Evolutionary conservation across 2,329 filamentous ascomycete species (phyloP).

Genomic region (Lecanoromycetidae sp.): DNA sequence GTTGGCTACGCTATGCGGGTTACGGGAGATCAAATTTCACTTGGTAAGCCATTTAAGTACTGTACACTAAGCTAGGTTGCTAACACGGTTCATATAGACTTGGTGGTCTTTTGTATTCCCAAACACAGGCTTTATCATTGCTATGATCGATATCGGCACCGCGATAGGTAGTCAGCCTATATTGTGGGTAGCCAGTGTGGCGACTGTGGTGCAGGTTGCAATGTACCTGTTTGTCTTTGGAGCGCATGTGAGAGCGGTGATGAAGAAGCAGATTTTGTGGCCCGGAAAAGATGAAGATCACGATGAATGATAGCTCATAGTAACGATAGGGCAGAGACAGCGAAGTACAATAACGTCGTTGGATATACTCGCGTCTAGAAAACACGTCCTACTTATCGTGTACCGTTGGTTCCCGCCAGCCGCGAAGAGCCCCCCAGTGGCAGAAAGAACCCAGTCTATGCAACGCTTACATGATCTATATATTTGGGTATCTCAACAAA

Average conservation of each 20-base stretch:
- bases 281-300: constrained; percentile 49
- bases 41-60: constrained; percentile 24
- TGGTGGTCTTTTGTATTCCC: constrained; percentile 59
- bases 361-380: too few species aligned
- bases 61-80: constrained; percentile 27
- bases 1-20: constrained; percentile 33
- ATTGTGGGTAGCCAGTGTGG: constrained; percentile 42
- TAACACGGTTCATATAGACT: constrained; percentile 18
- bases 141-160: constrained; percentile 46
- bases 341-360: too few species aligned
- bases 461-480: constrained; percentile 4
- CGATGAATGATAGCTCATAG: not conserved
- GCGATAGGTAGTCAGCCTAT: constrained; percentile 41
- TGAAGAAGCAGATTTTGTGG: constrained; percentile 42
- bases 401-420: too few species aligned
- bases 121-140: constrained; percentile 51
- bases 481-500: constrained; percentile 13
- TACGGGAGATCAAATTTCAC: constrained; percentile 35
- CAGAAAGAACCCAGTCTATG: not conserved
- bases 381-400: too few species aligned
- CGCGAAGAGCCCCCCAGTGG: too few species aligned
- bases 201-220: constrained; percentile 43
- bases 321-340: too few species aligned
- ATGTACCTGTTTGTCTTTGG: constrained; percentile 44
- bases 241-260: constrained; percentile 30